Evolutionary conservation across 2,329 filamentous ascomycete genomes (phyloP).

Genomic region (Parafenestella ontariensis): DNA sequence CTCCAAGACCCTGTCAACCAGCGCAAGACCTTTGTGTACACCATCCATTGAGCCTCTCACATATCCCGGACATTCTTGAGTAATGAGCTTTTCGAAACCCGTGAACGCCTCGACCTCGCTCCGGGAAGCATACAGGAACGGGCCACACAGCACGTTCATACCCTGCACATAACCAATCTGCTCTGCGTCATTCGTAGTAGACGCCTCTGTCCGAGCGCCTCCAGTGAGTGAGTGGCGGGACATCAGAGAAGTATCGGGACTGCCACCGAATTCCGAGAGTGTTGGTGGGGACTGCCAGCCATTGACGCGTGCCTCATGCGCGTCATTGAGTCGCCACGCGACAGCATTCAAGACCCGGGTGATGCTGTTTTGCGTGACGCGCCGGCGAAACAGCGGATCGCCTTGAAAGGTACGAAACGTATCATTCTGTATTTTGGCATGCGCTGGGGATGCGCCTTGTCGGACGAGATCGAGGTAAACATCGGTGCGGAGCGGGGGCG

Average conservation of each 20-base stretch:
- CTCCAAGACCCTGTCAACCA: slow-evolving; percentile 90
- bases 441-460: slow-evolving; percentile 90
- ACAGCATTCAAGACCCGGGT: slow-evolving; percentile 94
- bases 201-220: slow-evolving; percentile 39
- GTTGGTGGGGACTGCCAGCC: slow-evolving; percentile 60
- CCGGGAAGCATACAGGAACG: slow-evolving; percentile 91
- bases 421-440: slow-evolving; percentile 97
- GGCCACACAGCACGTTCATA: slow-evolving; percentile 97
- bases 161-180: slow-evolving; percentile 94
- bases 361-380: slow-evolving; percentile 92
- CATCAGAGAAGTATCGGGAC: slow-evolving; percentile 52
- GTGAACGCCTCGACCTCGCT: slow-evolving; percentile 95
- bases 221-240: slow-evolving; percentile 42
- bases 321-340: slow-evolving; percentile 91
- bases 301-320: slow-evolving; percentile 65
- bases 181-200: slow-evolving; percentile 58
- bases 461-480: slow-evolving; percentile 89
- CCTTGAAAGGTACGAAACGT: slow-evolving; percentile 96
- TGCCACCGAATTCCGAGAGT: slow-evolving; percentile 57
- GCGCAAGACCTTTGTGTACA: slow-evolving; percentile 86
- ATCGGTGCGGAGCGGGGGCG: slow-evolving; percentile 83
- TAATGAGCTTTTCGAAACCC: slow-evolving; percentile 87
- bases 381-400: slow-evolving; percentile 93
- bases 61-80: slow-evolving; percentile 88
- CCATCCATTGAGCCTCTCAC: slow-evolving; percentile 97